phyloP scores from a whole-genome alignment of 768 basidiomycete species.

The Butyriboletus loyo region DNA sequence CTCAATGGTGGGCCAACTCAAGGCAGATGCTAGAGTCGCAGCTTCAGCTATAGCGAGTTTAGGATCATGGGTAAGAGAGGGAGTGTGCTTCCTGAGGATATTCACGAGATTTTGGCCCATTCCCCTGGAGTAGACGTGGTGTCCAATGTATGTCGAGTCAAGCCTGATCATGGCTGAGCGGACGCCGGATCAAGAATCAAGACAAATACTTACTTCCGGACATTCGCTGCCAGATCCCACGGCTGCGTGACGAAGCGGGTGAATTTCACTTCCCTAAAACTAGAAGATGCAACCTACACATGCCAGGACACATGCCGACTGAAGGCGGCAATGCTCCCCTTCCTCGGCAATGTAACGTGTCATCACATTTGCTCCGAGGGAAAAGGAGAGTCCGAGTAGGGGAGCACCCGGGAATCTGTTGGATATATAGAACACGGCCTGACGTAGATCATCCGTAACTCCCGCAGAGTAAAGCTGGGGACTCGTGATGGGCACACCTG shows the following conservation, averaged over 20 bases:
- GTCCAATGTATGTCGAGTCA: conserved; percentile 50
- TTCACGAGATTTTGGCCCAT: conserved; percentile 74
- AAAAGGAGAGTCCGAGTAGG: conserved; percentile 86
- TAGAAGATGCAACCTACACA: conserved; percentile 52
- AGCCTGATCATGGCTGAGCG: conserved; percentile 41
- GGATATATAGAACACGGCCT: conserved; percentile 74
- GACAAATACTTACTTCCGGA: conserved; percentile 26
- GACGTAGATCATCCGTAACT: conserved; percentile 85
- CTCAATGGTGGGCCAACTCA: conserved; percentile 53
- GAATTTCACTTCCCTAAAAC: conserved; percentile 11
- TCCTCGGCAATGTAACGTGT: conserved; percentile 89
- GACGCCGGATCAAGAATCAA: conserved; percentile 7
- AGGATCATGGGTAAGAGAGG: conserved; percentile 47
- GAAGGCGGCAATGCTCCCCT: conserved; percentile 57
- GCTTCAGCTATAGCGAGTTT: conserved; percentile 50
- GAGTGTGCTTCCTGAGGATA: conserved; percentile 50
- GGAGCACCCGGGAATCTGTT: conserved; percentile 74
- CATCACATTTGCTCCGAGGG: conserved; percentile 88
- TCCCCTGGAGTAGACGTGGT: conserved; percentile 68
- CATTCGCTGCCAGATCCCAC: conserved; percentile 45
- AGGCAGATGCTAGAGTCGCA: conserved; percentile 40
- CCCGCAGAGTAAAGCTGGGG: conserved; percentile 85
- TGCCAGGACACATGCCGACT: conserved; percentile 65
- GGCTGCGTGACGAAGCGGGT: conserved; percentile 34
- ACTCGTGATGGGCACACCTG: conserved; percentile 79